Evolutionary conservation across 441 rosid genomes (phyloP).

Genomic region (Metrosideros polymorpha): DNA sequence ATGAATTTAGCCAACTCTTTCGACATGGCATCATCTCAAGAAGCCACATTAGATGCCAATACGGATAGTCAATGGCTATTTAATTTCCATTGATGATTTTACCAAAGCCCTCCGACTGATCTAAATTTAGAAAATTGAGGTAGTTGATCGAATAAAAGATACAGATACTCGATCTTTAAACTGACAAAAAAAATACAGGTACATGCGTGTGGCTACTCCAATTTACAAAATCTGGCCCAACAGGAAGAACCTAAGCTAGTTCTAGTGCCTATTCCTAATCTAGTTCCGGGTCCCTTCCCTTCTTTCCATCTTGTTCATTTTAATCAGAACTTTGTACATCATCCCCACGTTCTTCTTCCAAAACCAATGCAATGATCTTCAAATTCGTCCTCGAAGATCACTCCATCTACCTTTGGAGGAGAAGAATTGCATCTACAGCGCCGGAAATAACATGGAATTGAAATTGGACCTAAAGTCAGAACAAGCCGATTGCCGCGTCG

Average conservation of each 20-base stretch:
- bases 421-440: background rate
- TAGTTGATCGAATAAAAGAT: background rate
- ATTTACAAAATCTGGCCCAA: background rate
- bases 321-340: background rate
- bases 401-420: too few relatives aligned
- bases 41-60: background rate
- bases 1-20: background rate
- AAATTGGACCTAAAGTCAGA: background rate
- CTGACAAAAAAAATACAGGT: background rate
- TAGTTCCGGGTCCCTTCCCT: background rate
- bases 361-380: too few relatives aligned
- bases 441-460: background rate
- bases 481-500: conserved; percentile 11
- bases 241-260: background rate
- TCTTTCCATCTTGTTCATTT: background rate
- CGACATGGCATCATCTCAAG: accelerated
- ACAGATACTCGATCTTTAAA: background rate
- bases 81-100: background rate
- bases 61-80: background rate
- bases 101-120: background rate
- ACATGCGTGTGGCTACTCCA: background rate
- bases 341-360: background rate
- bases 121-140: background rate
- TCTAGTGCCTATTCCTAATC: background rate
- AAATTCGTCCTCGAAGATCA: too few relatives aligned